phyloP scores from a whole-genome alignment of 805 yeast species.

The Danielozyma ontarioensis region DNA sequence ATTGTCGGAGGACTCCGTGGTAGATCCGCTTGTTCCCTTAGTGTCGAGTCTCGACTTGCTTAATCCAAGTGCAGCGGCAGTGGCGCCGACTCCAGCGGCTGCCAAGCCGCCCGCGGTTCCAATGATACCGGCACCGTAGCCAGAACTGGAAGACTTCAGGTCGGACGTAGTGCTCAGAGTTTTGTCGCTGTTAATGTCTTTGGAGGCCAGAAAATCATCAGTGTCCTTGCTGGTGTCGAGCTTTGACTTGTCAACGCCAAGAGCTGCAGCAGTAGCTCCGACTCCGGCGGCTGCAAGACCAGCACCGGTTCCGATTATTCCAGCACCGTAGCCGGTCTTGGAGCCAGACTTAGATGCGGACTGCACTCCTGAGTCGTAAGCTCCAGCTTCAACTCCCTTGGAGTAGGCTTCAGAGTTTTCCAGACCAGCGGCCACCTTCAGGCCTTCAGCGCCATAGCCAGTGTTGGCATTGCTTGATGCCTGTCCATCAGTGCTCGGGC shows the following conservation, averaged over 20 bases:
- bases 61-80: conserved; percentile 1
- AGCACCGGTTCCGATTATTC: conserved; percentile 3
- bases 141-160: background rate
- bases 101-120: conserved; percentile 3
- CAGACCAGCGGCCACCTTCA: conserved; percentile 1
- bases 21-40: background rate
- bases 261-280: conserved; percentile 1
- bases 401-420: background rate
- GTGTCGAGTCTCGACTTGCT: conserved; percentile 1
- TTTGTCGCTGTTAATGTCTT: background rate
- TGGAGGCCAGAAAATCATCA: too few species aligned
- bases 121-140: conserved; percentile 3
- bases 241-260: conserved; percentile 2
- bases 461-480: conserved; percentile 3
- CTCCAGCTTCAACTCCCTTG: background rate
- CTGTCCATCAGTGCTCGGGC: too few species aligned
- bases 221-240: background rate
- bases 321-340: conserved; percentile 2
- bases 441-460: conserved; percentile 5
- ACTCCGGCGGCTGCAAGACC: background rate
- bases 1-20: background rate
- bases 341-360: conserved; percentile 1
- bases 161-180: background rate
- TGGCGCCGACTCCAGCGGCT: background rate
- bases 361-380: conserved; percentile 11